Percentiles rank a stretch among this genome's conserved stretches.
Evolutionary conservation across 2,329 filamentous ascomycete genomes (phyloP).

Genomic region (Penicillium brevicompactum): DNA sequence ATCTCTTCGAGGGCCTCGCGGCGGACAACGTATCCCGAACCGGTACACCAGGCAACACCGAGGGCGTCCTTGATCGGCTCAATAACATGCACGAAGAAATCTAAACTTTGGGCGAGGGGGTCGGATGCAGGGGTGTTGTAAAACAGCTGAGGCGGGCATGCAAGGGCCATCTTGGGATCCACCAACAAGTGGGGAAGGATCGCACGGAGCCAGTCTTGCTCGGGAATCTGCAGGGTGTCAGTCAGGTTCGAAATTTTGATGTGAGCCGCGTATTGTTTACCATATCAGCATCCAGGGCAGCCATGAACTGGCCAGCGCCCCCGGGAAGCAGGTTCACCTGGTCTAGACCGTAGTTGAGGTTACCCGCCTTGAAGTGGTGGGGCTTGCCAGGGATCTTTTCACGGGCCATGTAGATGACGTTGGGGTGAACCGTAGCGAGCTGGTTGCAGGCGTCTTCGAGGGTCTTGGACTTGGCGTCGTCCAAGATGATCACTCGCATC

Average conservation of each 20-base stretch:
- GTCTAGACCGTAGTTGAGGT: constrained; percentile 63
- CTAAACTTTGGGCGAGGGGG: constrained; percentile 60
- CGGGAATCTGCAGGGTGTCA: constrained; percentile 53
- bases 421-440: constrained; percentile 38
- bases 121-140: constrained; percentile 64
- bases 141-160: constrained; percentile 64
- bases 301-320: constrained; percentile 60
- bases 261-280: constrained; percentile 17
- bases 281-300: constrained; percentile 69
- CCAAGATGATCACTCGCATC: constrained; percentile 42
- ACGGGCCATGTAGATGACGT: constrained; percentile 47
- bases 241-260: constrained; percentile 7
- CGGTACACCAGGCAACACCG: constrained; percentile 64
- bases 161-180: constrained; percentile 60
- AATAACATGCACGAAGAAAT: constrained; percentile 60
- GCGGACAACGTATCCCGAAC: constrained; percentile 63
- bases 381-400: constrained; percentile 42
- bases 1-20: constrained; percentile 63
- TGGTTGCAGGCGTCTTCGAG: constrained; percentile 40
- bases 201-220: constrained; percentile 61
- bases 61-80: constrained; percentile 50
- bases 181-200: constrained; percentile 61
- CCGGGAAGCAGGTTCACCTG: constrained; percentile 54
- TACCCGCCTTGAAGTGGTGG: constrained; percentile 65
- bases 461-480: constrained; percentile 40